Conservation (phyloP, 2,329 filamentous ascomycete genomes). For the Alternaria ventricosa region DNA sequence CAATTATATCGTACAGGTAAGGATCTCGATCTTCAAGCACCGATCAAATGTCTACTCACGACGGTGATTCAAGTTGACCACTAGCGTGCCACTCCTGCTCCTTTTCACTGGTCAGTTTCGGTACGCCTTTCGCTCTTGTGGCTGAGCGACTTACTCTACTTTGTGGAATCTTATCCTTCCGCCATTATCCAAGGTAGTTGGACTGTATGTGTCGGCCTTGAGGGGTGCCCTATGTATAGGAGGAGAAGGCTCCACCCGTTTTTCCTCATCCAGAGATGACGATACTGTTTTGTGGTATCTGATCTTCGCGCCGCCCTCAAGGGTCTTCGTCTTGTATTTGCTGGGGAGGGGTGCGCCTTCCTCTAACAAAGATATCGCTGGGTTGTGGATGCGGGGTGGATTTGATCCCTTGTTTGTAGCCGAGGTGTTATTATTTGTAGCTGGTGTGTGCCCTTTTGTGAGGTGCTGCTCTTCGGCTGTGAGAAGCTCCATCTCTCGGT, state of each 20-base stretch:
- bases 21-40: neutral
- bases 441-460: neutral
- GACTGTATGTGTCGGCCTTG: neutral
- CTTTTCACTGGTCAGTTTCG: neutral
- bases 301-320: neutral
- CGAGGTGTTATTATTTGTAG: neutral
- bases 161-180: neutral
- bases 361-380: neutral
- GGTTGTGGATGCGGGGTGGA: neutral
- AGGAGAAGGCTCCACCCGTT: neutral
- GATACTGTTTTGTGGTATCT: neutral
- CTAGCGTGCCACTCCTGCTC: neutral
- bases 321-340: neutral
- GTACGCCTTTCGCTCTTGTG: neutral
- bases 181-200: neutral
- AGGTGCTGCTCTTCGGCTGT: conserved; percentile 17
- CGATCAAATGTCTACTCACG: neutral
- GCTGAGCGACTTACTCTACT: neutral
- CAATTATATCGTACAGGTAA: neutral
- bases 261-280: neutral
- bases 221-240: neutral
- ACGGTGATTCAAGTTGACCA: neutral
- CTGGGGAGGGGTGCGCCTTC: neutral
- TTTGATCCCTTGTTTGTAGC: neutral
- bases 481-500: conserved; percentile 21